These are phyloP conservation scores for Pyrenopolyporus hunteri DNA, from an alignment of 495 filamentous ascomycete species.

Conservation along the genomic window DNA sequence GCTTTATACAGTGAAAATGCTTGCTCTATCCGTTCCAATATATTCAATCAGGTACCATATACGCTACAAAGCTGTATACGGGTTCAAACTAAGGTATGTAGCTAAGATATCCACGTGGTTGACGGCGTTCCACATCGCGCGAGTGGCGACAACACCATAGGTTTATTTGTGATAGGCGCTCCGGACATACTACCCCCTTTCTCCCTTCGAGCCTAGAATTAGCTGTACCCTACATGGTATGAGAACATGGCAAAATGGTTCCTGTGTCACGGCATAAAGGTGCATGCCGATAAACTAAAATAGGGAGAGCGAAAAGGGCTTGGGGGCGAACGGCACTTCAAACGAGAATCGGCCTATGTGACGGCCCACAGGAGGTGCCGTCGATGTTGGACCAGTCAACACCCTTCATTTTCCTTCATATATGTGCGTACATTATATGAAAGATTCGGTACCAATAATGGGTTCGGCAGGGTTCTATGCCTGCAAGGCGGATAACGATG, in stretches of 20 bases:
- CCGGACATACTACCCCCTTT: not conserved
- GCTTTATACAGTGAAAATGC: slow-evolving; percentile 35
- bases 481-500: slow-evolving; percentile 36
- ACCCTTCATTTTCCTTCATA: slow-evolving; percentile 13
- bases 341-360: slow-evolving; percentile 24
- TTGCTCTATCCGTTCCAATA: slow-evolving; percentile 23
- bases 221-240: not conserved
- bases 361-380: slow-evolving; percentile 24
- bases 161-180: no score
- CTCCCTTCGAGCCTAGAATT: not conserved
- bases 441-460: slow-evolving; percentile 27
- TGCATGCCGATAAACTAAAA: slow-evolving; percentile 14
- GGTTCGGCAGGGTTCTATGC: slow-evolving; percentile 13
- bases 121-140: slow-evolving; percentile 23
- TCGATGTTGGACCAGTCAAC: slow-evolving; percentile 12
- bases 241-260: not conserved
- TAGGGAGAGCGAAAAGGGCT: slow-evolving; percentile 1
- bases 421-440: no score
- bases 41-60: not conserved
- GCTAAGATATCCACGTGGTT: slow-evolving; percentile 28
- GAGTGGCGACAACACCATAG: not conserved
- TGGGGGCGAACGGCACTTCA: slow-evolving; percentile 25
- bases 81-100: slow-evolving; percentile 21
- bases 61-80: not conserved
- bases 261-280: slow-evolving; percentile 8